A percentile compares a stretch with the other conserved stretches of the same genome.
phyloP scores from a whole-genome alignment of 2,329 filamentous ascomycete genomes.

The Botrytis hyacinthi region DNA sequence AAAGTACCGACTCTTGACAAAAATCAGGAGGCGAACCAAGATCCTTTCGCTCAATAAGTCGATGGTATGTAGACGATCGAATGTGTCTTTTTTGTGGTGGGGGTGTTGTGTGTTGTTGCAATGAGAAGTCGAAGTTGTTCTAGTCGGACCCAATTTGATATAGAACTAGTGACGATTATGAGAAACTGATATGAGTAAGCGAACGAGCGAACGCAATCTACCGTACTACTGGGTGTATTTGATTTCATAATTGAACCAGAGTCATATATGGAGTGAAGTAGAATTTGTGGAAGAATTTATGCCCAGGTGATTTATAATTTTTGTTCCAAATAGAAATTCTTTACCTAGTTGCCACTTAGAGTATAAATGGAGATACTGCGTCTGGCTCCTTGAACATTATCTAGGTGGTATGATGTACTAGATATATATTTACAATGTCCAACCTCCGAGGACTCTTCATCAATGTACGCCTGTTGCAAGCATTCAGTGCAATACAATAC shows the following conservation, averaged over 20 bases:
- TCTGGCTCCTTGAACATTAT: background rate
- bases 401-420: background rate
- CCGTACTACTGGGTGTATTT: background rate
- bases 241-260: background rate
- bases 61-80: background rate
- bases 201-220: background rate
- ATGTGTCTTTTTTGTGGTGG: background rate
- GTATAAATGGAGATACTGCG: background rate
- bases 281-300: background rate
- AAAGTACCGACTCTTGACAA: background rate
- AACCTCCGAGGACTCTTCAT: background rate
- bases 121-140: conserved; percentile 6
- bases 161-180: background rate
- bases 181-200: conserved; percentile 5
- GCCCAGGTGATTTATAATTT: background rate
- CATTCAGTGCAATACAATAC: background rate
- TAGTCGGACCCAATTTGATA: conserved; percentile 5
- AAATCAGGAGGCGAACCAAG: background rate
- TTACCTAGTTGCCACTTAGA: background rate
- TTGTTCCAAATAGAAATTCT: background rate
- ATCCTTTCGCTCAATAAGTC: background rate
- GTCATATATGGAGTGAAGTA: background rate
- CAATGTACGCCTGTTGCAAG: background rate
- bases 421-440: background rate
- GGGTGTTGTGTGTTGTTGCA: conserved; percentile 10